Evolutionary conservation across 2,329 filamentous ascomycete species (phyloP).

Genomic region (Aspergillus hortae): DNA sequence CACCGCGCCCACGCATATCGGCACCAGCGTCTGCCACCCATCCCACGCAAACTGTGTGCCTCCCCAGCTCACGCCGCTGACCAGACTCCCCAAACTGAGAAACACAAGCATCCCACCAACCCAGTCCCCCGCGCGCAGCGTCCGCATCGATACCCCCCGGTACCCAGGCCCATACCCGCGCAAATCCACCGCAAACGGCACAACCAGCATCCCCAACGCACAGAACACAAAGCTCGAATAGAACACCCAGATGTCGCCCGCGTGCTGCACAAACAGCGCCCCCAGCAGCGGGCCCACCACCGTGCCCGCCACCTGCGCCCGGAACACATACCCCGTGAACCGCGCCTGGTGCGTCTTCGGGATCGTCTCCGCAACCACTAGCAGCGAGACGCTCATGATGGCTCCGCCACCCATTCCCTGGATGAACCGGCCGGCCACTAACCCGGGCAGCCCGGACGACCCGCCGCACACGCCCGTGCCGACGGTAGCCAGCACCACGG

Average conservation of each 20-base stretch:
- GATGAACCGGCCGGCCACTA: slow-evolving; percentile 43
- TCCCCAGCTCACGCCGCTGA: slow-evolving; percentile 44
- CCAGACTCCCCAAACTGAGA: slow-evolving; percentile 33
- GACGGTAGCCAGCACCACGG: slow-evolving; percentile 44
- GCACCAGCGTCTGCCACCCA: slow-evolving; percentile 37
- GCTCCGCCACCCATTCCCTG: slow-evolving; percentile 49
- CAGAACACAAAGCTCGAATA: slow-evolving; percentile 33
- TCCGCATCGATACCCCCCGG: slow-evolving; percentile 19
- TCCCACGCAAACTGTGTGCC: slow-evolving; percentile 40
- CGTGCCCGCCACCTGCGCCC: slow-evolving; percentile 30
- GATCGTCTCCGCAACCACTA: slow-evolving; percentile 43
- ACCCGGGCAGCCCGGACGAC: slow-evolving; percentile 31
- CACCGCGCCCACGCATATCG: slow-evolving; percentile 33
- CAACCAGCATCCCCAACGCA: slow-evolving; percentile 23
- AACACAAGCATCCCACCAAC: slow-evolving; percentile 40
- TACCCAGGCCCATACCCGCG: slow-evolving; percentile 10
- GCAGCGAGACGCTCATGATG: slow-evolving; percentile 39
- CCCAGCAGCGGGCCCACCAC: slow-evolving; percentile 26
- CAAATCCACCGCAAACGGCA: slow-evolving; percentile 30
- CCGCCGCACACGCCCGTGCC: slow-evolving; percentile 46
- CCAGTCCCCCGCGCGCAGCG: slow-evolving; percentile 39
- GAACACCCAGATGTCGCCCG: slow-evolving; percentile 25
- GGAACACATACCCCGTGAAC: slow-evolving; percentile 30
- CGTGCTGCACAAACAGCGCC: slow-evolving; percentile 23
- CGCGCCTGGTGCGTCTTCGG: slow-evolving; percentile 29